Conservation (phyloP, 805 yeast genomes). For the Starmerella sp. region DNA sequence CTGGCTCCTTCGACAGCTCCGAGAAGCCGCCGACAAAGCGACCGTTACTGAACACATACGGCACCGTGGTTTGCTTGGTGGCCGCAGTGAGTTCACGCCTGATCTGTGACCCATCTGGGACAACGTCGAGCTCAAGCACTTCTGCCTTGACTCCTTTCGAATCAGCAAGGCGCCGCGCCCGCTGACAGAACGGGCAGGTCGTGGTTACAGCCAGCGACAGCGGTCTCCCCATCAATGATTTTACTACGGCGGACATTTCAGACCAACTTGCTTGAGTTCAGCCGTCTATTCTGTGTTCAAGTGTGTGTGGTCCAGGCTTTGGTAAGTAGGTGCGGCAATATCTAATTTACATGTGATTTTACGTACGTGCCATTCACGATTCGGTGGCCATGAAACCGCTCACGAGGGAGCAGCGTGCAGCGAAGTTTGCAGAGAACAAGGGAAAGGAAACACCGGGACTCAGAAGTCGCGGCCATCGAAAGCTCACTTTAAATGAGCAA, state of each 20-base stretch:
- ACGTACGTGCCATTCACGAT: no score
- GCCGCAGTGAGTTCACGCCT: conserved; percentile 47
- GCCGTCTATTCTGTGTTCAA: no score
- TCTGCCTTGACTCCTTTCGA: conserved; percentile 15
- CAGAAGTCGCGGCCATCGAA: conserved; percentile 13
- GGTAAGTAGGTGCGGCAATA: no score
- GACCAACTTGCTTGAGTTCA: no score
- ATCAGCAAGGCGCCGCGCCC: conserved; percentile 20
- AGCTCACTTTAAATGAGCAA: conserved; percentile 8
- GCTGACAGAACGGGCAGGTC: conserved; percentile 24
- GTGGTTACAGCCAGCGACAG: conserved; percentile 21
- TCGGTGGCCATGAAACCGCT: conserved; percentile 4
- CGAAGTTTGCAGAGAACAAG: conserved; percentile 7
- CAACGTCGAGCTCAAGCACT: conserved; percentile 47
- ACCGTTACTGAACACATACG: conserved; percentile 53
- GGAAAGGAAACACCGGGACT: background rate
- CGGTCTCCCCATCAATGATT: conserved; percentile 13
- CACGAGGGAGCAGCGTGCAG: conserved; percentile 11
- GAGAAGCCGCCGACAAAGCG: conserved; percentile 39
- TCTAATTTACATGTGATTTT: background rate
- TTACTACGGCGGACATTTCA: conserved; percentile 3
- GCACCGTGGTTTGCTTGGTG: conserved; percentile 57
- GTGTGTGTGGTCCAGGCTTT: no score
- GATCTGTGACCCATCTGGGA: conserved; percentile 41
- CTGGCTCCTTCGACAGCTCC: conserved; percentile 19